Conservation (phyloP, 495 filamentous ascomycete species). For the Podospora didyma region DNA sequence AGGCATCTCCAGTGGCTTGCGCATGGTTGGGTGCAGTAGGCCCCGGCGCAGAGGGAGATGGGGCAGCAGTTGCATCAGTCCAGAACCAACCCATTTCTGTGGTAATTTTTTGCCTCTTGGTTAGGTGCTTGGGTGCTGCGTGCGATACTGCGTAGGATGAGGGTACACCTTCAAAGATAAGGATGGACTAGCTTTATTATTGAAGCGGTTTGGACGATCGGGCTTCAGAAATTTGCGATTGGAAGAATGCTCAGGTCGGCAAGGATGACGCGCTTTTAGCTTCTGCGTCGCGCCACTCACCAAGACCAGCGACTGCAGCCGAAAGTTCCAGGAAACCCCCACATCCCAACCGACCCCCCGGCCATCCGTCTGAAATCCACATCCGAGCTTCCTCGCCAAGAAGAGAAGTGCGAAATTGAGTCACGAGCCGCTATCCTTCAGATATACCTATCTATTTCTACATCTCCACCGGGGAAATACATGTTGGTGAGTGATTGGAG, state of each 20-base stretch:
- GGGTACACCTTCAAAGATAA: no score
- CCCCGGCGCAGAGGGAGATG: slow-evolving; percentile 23
- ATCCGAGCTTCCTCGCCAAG: no score
- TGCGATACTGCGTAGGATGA: background rate
- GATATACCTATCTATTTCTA: no score
- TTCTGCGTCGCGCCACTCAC: no score
- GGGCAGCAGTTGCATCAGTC: slow-evolving; percentile 63
- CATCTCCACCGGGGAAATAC: no score
- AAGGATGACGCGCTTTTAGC: slow-evolving; percentile 16
- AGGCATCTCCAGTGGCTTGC: slow-evolving; percentile 40
- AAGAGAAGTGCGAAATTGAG: no score
- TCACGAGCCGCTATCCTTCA: no score
- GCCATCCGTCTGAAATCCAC: no score
- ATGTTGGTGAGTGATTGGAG: no score
- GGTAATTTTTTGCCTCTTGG: background rate
- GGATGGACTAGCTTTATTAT: background rate
- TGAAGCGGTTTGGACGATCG: background rate
- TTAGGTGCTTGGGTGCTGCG: background rate
- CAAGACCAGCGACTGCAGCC: background rate
- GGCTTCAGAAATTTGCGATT: background rate
- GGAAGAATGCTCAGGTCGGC: background rate
- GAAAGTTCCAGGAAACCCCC: background rate
- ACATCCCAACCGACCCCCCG: background rate
- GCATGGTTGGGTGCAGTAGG: slow-evolving; percentile 17
- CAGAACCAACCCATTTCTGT: slow-evolving; percentile 94